Base-by-base conservation (phyloP, 2,329 filamentous ascomycete species). In the Fusarium sp. region DNA sequence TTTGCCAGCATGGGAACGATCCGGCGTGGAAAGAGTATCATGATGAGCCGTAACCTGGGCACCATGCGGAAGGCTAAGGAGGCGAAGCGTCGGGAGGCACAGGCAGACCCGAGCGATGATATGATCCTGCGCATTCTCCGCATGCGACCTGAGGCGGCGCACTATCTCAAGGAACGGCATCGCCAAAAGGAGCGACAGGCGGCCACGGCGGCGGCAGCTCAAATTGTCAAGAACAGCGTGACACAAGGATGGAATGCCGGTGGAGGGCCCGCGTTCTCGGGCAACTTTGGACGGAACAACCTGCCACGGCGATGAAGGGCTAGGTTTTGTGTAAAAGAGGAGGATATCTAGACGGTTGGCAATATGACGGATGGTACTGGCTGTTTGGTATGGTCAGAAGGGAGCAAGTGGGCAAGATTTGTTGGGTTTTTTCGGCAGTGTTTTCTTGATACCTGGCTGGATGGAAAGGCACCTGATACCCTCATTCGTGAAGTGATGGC, bases 21-120 rank as follows among this genome's bases (percentile, higher is more conserved):
- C 81, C 88, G 86, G 74, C 86, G 91, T 63, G 89, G 90, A 76
- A 91, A 92, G 89, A 94, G 92, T 74, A 97, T 99, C 83, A 95
- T 99, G 94, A 92, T 98, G 84, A 95, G 91, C 78, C 92, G 96
- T 66, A 99, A 98, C 81, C 85, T 99, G 63, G 97, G 97, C 54
- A 98, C 97, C 9, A 98, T 99, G 95, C 93, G 92, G 77, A 94
- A 96, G 80, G 95, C 94, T 45, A 98, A 98, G 84, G 95, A 98
- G 82, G 96, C 98, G 84, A 98, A 97, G 86, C 89, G 97, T 73
- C 95, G 95, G 78, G 96, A 98, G 81, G 95, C 95, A 2, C 97
- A 99, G 81, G 96, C 97, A 1, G 97, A 98, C 81, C 96, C 97
- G 2, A 98, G 93, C 81, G 97, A 99, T 82, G 97, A 99, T 81